A percentile compares a stretch with the other conserved stretches of the same genome.
Conservation (phyloP, 192 early-diverging fungal species). For the Coemansia sp. region DNA sequence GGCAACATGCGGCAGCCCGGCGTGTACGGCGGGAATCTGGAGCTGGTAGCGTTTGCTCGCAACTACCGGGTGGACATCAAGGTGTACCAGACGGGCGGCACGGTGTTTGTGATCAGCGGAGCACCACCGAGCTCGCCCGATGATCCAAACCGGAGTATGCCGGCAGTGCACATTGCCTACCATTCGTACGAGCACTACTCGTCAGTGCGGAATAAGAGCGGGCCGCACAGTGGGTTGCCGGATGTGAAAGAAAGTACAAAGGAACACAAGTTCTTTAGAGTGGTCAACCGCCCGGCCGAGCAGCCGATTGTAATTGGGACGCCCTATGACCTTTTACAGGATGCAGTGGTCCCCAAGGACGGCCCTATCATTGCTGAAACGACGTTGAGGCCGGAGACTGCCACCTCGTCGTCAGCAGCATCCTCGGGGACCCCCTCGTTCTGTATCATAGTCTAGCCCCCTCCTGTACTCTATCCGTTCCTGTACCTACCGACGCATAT, state of each 20-base stretch:
- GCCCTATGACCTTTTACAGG: background rate
- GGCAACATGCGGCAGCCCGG: slow-evolving; percentile 54
- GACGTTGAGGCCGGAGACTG: background rate
- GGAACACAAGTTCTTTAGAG: background rate
- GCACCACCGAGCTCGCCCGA: slow-evolving; percentile 42
- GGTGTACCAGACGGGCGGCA: slow-evolving; percentile 63
- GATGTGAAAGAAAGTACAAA: slow-evolving; percentile 48
- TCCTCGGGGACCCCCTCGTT: too few relatives aligned
- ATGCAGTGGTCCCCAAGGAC: background rate
- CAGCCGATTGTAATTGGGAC: background rate
- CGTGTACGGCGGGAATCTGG: slow-evolving; percentile 68
- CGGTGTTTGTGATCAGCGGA: slow-evolving; percentile 63
- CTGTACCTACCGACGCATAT: too few relatives aligned
- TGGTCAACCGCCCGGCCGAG: slow-evolving; percentile 1
- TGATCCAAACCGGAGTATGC: slow-evolving; percentile 32
- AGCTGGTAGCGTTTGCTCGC: slow-evolving; percentile 65
- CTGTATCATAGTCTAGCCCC: background rate
- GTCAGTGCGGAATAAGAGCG: slow-evolving; percentile 61
- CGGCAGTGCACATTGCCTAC: slow-evolving; percentile 63
- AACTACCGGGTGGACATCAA: slow-evolving; percentile 57
- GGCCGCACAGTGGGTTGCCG: slow-evolving; percentile 58
- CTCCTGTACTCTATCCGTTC: too few relatives aligned
- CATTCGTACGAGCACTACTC: slow-evolving; percentile 75
- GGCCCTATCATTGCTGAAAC: background rate
- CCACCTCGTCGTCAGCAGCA: background rate